Percentiles rank a stretch among this genome's conserved stretches.
These are phyloP conservation scores for Fusarium sp. DNA, from an alignment of 2,329 filamentous ascomycete species.

Conservation along the genomic window DNA sequence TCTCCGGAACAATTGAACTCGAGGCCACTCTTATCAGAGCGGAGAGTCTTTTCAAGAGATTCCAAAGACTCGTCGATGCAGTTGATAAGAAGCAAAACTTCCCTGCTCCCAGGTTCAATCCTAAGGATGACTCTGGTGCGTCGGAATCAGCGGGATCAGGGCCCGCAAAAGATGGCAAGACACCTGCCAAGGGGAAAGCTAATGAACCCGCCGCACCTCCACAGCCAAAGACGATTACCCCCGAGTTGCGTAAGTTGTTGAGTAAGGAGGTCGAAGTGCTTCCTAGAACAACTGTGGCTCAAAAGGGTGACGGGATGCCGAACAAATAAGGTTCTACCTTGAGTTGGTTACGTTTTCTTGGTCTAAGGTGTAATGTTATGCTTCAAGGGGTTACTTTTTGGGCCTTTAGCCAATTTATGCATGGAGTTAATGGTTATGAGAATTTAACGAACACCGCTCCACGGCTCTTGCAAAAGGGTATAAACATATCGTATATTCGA, in stretches of 20 bases:
- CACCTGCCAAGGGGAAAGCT: slow-evolving; percentile 53
- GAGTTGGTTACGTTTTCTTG: background rate
- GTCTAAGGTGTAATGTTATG: slow-evolving; percentile 28
- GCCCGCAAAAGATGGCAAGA: slow-evolving; percentile 31
- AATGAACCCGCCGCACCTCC: slow-evolving; percentile 51
- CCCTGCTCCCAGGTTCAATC: slow-evolving; percentile 63
- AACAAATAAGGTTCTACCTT: slow-evolving; percentile 36
- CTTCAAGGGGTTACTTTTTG: slow-evolving; percentile 9
- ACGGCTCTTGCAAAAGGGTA: background rate
- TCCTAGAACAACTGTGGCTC: slow-evolving; percentile 53
- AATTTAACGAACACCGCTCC: no score
- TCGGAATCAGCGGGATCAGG: slow-evolving; percentile 25
- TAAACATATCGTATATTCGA: slow-evolving; percentile 12
- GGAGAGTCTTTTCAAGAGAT: slow-evolving; percentile 88
- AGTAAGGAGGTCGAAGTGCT: slow-evolving; percentile 62
- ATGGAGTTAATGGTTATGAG: slow-evolving; percentile 34
- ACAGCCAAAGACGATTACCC: slow-evolving; percentile 64
- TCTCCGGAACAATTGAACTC: slow-evolving; percentile 92
- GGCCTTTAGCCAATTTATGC: slow-evolving; percentile 1
- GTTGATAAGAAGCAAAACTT: slow-evolving; percentile 94
- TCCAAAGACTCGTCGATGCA: slow-evolving; percentile 88
- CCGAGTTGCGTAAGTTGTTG: slow-evolving; percentile 67
- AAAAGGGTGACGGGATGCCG: slow-evolving; percentile 55
- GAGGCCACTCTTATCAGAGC: slow-evolving; percentile 87
- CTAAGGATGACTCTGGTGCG: slow-evolving; percentile 31